These are phyloP conservation scores for Fusarium sp. DNA, from an alignment of 2,329 filamentous ascomycete species.

Conservation along the genomic window DNA sequence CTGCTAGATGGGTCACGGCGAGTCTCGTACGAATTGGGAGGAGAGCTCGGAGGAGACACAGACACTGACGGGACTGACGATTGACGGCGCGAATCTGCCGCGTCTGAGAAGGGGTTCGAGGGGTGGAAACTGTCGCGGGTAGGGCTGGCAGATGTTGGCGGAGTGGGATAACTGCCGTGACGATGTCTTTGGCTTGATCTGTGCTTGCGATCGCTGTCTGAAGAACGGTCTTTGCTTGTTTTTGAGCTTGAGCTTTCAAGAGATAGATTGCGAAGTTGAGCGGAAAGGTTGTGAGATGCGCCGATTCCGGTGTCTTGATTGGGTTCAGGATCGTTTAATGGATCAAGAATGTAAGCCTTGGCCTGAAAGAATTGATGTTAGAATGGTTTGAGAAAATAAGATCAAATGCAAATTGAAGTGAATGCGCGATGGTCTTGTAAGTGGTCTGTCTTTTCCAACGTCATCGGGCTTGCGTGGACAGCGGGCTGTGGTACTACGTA, in stretches of 20 bases:
- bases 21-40: slow-evolving; percentile 27
- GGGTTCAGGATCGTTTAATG: slow-evolving; percentile 76
- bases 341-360: slow-evolving; percentile 75
- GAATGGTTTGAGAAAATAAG: neutral
- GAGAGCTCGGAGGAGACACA: slow-evolving; percentile 40
- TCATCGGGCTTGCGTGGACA: slow-evolving; percentile 47
- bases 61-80: slow-evolving; percentile 24
- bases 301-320: slow-evolving; percentile 71
- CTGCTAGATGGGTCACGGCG: slow-evolving; percentile 48
- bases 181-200: slow-evolving; percentile 16
- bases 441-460: slow-evolving; percentile 31
- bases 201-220: slow-evolving; percentile 22
- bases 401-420: slow-evolving; percentile 2
- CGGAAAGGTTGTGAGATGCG: slow-evolving; percentile 43
- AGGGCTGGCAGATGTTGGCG: slow-evolving; percentile 68
- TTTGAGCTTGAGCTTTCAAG: slow-evolving; percentile 31
- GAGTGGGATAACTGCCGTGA: slow-evolving; percentile 57
- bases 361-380: slow-evolving; percentile 61
- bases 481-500: slow-evolving; percentile 19
- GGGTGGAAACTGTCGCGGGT: slow-evolving; percentile 61
- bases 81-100: slow-evolving; percentile 33
- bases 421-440: slow-evolving; percentile 11
- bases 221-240: slow-evolving; percentile 12
- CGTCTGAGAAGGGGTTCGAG: slow-evolving; percentile 58
- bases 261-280: slow-evolving; percentile 38